Base-by-base conservation (phyloP, 371 early-diverging fungal genomes). In the Blakeslea trispora region DNA sequence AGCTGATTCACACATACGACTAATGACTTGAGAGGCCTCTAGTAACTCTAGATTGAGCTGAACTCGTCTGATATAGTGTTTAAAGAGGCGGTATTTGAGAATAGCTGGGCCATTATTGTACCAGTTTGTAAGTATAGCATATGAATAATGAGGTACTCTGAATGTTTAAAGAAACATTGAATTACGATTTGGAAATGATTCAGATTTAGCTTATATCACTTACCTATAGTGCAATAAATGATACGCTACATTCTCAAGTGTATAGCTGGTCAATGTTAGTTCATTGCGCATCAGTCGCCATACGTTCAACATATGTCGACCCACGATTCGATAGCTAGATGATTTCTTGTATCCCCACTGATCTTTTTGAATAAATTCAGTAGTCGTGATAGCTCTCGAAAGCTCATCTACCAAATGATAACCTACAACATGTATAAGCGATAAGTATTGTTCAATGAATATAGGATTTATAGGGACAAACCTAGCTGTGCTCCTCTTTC, bases 291-390 rank as follows among this genome's bases (percentile, higher is more conserved):
- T 85, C 17, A 92, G 54, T 21, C 94, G 70, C 97, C 97, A 96
- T 7, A 92, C 77, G 68, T 95, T 94, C 31, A 96, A 67, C 62
- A 93, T 77, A 52, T 93, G 90, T 2, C 97, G 80, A 18, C 97
- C 97, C 10, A 66, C 50, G 6, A 91, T 58, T 32, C 76, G 71
- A 35, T 91, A 68, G 0, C 81, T 68, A 0, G 91, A 81, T 5
- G 88, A 68, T 50, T 90, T 83, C 47, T 75, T 65, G 56, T 76
- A 79, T 2, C 88, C 84, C 86, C 87, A 89, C n/a, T 55, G 51
- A 47, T 75, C 71, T 34, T 54, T 57, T 13, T 57, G 60, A 9
- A 68, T 57, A 1, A 8, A 34, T 8, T 58, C 56, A 2, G 70
- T 47, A 1, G 49, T 28, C 0, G 40, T 31, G 0, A 32, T 23